Conservation (phyloP, 805 yeast genomes). For the Lipomyces spencermartinsiae region DNA sequence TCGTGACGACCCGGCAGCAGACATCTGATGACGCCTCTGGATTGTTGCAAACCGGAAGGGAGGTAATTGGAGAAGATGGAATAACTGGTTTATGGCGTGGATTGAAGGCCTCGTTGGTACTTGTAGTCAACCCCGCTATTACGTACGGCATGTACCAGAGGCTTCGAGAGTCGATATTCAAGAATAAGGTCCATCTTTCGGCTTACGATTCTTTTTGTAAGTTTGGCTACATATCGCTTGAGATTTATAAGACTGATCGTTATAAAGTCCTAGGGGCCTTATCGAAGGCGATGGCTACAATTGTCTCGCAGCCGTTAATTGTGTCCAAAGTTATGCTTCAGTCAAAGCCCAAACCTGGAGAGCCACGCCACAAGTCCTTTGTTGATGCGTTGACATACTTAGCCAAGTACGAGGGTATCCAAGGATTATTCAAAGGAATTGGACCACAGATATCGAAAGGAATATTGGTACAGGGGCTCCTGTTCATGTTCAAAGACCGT, state of each 20-base stretch:
- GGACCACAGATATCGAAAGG: constrained; percentile 83
- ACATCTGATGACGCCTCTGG: constrained; percentile 40
- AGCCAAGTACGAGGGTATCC: constrained; percentile 65
- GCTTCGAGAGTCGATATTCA: constrained; percentile 51
- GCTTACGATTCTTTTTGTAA: constrained; percentile 35
- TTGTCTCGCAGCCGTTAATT: constrained; percentile 82
- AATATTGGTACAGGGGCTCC: constrained; percentile 79
- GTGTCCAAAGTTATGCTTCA: constrained; percentile 85
- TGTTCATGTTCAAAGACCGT: constrained; percentile 80
- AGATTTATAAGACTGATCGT: not conserved
- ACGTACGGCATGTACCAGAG: constrained; percentile 83
- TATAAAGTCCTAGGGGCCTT: constrained; percentile 77
- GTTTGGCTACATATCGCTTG: not conserved
- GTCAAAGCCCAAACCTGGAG: constrained; percentile 50
- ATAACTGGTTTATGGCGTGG: constrained; percentile 81
- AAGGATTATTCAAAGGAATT: constrained; percentile 78
- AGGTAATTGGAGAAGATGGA: constrained; percentile 68
- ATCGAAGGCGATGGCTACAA: constrained; percentile 79
- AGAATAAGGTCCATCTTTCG: constrained; percentile 21
- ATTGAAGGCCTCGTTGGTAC: constrained; percentile 75
- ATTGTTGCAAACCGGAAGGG: constrained; percentile 54
- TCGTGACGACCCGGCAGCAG: constrained; percentile 68
- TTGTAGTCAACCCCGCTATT: constrained; percentile 83
- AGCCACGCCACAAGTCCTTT: constrained; percentile 54
- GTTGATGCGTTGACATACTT: constrained; percentile 68